A percentile compares a stretch with the other conserved stretches of the same genome.
These are phyloP conservation scores for Pseudonitzschia multistriata DNA, from an alignment of 108 stramenopile species.

Conservation along the genomic window DNA sequence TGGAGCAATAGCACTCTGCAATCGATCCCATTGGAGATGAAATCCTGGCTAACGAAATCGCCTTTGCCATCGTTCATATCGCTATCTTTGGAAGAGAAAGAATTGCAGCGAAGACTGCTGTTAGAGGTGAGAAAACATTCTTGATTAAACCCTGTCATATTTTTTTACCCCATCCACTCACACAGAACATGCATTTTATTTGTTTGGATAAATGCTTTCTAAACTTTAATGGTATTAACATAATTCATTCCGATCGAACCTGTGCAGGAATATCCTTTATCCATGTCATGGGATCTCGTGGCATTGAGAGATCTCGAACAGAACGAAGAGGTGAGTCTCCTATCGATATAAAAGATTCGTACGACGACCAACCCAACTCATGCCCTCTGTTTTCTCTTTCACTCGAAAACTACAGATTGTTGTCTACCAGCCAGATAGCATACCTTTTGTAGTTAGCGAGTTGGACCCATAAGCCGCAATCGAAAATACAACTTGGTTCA, in stretches of 20 bases:
- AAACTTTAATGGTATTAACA: too few relatives aligned
- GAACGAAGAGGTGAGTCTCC: slow-evolving; percentile 9
- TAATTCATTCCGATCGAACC: not conserved
- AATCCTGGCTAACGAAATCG: not conserved
- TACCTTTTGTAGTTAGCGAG: not conserved
- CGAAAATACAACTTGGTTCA: too few relatives aligned
- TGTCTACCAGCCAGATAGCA: not conserved
- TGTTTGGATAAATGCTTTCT: too few relatives aligned
- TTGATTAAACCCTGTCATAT: too few relatives aligned
- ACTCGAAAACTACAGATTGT: not conserved
- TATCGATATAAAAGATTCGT: too few relatives aligned
- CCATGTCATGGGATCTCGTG: slow-evolving; percentile 17
- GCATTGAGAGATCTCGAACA: slow-evolving; percentile 8
- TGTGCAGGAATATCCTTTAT: slow-evolving; percentile 5
- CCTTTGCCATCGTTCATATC: not conserved
- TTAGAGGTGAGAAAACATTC: not conserved
- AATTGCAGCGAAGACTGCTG: not conserved
- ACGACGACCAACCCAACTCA: too few relatives aligned
- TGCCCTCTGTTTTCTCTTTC: too few relatives aligned
- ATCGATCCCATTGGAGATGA: not conserved
- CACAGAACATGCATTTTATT: not conserved
- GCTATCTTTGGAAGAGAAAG: not conserved
- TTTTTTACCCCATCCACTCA: not conserved
- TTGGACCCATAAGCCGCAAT: not conserved
- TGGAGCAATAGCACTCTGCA: not conserved